Evolutionary conservation across 2,329 filamentous ascomycete genomes (phyloP).

Genomic region (Botrytis elliptica): DNA sequence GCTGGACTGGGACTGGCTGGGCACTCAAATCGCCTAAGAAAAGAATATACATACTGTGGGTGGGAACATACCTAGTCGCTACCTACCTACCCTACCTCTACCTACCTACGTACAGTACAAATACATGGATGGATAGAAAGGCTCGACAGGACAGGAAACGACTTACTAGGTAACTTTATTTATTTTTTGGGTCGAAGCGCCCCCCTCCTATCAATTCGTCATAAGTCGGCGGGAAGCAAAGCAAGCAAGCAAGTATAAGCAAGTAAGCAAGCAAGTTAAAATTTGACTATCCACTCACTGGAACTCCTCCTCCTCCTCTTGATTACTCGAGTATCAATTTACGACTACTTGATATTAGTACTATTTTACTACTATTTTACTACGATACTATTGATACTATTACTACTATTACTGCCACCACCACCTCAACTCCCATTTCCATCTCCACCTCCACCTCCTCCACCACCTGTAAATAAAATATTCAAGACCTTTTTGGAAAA

Average conservation of each 20-base stretch:
- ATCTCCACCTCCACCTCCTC: background rate
- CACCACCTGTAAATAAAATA: background rate
- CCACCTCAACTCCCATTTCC: background rate
- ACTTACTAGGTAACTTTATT: background rate
- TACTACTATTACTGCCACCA: background rate
- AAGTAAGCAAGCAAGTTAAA: background rate
- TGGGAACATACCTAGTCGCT: too few species aligned
- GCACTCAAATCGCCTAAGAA: background rate
- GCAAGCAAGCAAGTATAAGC: background rate
- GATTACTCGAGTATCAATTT: background rate
- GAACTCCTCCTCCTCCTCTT: background rate
- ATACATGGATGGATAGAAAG: background rate
- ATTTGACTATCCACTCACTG: background rate
- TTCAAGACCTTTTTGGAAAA: background rate
- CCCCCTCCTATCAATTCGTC: slow-evolving; percentile 7
- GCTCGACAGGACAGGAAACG: background rate
- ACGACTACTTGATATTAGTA: background rate
- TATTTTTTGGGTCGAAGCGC: slow-evolving; percentile 1
- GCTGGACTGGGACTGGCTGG: background rate
- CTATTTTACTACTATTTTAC: background rate
- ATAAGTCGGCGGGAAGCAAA: background rate
- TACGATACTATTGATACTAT: background rate
- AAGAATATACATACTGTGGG: too few species aligned
- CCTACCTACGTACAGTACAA: background rate
- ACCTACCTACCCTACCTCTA: background rate